phyloP scores from a whole-genome alignment of 345 rosid species.

The Abelmoschus esculentus region DNA sequence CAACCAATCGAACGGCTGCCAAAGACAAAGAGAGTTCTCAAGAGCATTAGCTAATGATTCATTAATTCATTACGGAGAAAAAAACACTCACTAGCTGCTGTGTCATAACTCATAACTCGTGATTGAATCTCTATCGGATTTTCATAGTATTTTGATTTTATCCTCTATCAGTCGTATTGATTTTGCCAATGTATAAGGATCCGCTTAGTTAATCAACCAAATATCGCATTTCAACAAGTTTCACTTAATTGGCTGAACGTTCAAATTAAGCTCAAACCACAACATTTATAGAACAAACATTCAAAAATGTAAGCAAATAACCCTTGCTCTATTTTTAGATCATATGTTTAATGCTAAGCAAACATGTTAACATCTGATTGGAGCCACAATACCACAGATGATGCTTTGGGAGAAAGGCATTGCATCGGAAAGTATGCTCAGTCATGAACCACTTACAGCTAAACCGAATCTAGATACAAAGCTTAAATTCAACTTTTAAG shows the following conservation, averaged over 20 bases:
- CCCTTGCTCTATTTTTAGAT: background rate
- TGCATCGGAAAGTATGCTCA: no score
- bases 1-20: conserved; percentile 91
- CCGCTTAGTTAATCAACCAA: background rate
- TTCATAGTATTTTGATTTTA: no score
- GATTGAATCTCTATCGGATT: no score
- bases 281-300: background rate
- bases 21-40: background rate
- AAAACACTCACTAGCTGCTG: no score
- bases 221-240: background rate
- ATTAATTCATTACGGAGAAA: background rate
- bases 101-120: no score
- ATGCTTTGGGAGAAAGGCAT: no score
- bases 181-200: background rate
- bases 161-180: no score
- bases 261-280: background rate
- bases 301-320: background rate
- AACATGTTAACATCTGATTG: background rate
- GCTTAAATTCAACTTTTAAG: background rate
- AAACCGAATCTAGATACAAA: background rate
- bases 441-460: background rate
- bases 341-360: background rate
- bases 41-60: background rate
- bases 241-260: background rate
- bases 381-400: background rate